phyloP scores from a whole-genome alignment of 306 rosid genomes.

The Quercus suber region DNA sequence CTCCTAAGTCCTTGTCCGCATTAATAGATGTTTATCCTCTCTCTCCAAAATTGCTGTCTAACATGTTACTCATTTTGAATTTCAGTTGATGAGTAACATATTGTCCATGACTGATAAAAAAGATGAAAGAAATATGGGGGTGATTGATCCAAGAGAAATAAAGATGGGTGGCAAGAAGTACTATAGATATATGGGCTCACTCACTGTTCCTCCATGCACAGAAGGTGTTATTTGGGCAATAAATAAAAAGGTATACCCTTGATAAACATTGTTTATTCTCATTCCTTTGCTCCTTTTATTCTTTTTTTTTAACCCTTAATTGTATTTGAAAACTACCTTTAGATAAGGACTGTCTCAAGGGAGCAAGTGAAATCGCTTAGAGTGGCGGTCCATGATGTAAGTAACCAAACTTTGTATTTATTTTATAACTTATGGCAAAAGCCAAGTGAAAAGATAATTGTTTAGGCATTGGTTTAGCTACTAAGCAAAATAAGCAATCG shows the following conservation, averaged over 20 bases:
- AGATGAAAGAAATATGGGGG: slow-evolving; percentile 35
- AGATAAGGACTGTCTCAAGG: slow-evolving; percentile 44
- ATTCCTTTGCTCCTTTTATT: background rate
- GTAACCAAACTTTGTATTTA: slow-evolving; percentile 2
- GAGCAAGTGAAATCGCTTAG: slow-evolving; percentile 43
- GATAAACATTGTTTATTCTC: background rate
- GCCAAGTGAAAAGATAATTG: background rate
- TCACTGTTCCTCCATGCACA: slow-evolving; percentile 76
- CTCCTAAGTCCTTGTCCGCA: no score
- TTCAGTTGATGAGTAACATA: slow-evolving; percentile 45
- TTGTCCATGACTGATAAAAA: slow-evolving; percentile 21
- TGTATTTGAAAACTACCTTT: background rate
- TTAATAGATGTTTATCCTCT: no score
- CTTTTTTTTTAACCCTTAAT: background rate
- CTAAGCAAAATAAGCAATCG: background rate
- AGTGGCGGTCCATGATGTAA: slow-evolving; percentile 60
- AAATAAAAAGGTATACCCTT: slow-evolving; percentile 40
- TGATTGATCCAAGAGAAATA: slow-evolving; percentile 44
- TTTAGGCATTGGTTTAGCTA: background rate
- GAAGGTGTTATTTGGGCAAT: slow-evolving; percentile 77
- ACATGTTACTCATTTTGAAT: background rate
- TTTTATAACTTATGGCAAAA: background rate
- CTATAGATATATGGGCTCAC: slow-evolving; percentile 68
- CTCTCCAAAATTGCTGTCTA: background rate
- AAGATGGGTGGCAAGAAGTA: slow-evolving; percentile 44